These are phyloP conservation scores for Colletotrichum cereale DNA, from an alignment of 2,329 filamentous ascomycete genomes.

Conservation along the genomic window DNA sequence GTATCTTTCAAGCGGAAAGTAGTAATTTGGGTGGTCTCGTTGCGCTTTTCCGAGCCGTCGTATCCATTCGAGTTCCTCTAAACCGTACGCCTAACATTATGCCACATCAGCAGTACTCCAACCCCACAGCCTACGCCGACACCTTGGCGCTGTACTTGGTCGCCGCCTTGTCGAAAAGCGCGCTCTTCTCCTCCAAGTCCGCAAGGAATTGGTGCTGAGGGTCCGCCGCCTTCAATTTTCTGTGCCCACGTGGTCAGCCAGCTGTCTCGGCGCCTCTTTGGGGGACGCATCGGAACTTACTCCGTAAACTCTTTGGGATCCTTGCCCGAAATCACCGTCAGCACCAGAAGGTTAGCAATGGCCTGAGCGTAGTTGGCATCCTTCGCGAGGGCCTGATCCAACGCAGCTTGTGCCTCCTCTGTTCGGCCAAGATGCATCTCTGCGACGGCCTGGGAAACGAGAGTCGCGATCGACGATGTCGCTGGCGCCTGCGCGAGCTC, in stretches of 20 bases:
- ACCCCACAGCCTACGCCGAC: conserved; percentile 54
- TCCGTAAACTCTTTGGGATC: conserved; percentile 71
- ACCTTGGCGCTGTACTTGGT: conserved; percentile 90
- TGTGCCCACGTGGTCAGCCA: conserved; percentile 47
- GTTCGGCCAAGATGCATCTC: conserved; percentile 91
- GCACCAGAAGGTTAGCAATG: conserved; percentile 85
- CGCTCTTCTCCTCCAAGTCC: conserved; percentile 87
- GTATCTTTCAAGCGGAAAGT: conserved; percentile 38
- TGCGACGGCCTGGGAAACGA: conserved; percentile 90
- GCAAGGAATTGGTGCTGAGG: conserved; percentile 77
- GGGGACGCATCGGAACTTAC: conserved; percentile 59
- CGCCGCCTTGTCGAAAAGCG: conserved; percentile 87
- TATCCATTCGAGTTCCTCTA: conserved; percentile 38
- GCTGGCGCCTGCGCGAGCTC: conserved; percentile 91
- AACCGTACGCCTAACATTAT: conserved; percentile 42
- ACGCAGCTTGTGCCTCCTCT: conserved; percentile 88
- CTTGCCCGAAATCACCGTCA: conserved; percentile 83
- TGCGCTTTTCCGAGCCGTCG: conserved; percentile 39
- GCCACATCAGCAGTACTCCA: conserved; percentile 37
- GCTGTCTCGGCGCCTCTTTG: not conserved
- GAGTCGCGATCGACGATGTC: conserved; percentile 79
- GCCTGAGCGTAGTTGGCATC: conserved; percentile 79
- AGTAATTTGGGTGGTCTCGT: conserved; percentile 37
- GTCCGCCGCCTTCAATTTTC: conserved; percentile 68
- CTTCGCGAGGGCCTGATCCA: conserved; percentile 83